Percentiles rank a stretch among this genome's conserved stretches.
These are phyloP conservation scores for Alternaria hordeiaustralica DNA, from an alignment of 2,329 filamentous ascomycete species.

Conservation along the genomic window DNA sequence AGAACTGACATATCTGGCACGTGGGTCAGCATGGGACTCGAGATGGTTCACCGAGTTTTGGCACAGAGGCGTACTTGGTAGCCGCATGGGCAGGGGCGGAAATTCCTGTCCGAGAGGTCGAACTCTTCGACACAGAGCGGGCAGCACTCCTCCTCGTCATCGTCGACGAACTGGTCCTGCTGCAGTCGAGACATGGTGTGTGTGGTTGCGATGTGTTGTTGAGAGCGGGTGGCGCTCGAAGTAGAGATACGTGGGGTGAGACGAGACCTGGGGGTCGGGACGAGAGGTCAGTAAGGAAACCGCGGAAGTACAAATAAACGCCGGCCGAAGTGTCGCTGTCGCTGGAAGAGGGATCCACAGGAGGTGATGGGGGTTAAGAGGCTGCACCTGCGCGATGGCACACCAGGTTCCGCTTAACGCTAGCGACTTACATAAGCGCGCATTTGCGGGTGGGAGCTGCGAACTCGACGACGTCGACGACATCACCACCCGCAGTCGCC, in stretches of 20 bases:
- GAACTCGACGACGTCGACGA: conserved; percentile 33
- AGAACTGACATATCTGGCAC: conserved; percentile 90
- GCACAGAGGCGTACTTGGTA: conserved; percentile 77
- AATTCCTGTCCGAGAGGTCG: conserved; percentile 96
- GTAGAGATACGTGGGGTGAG: conserved; percentile 17
- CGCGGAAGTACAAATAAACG: conserved; percentile 35
- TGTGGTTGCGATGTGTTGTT: conserved; percentile 10
- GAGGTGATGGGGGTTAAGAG: conserved; percentile 31
- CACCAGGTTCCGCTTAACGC: conserved; percentile 18
- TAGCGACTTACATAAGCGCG: conserved; percentile 20
- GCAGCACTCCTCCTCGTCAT: conserved; percentile 66
- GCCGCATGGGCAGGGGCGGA: conserved; percentile 94
- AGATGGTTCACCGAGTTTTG: conserved; percentile 22
- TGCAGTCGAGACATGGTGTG: conserved; percentile 55
- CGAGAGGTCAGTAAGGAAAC: conserved; percentile 23
- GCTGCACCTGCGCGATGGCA: conserved; percentile 29
- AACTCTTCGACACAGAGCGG: conserved; percentile 99
- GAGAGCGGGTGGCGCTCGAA: conserved; percentile 33
- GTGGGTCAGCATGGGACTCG: conserved; percentile 29
- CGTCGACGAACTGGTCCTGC: conserved; percentile 62
- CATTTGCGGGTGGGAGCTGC: conserved; percentile 16
- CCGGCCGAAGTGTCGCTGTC: conserved; percentile 34
- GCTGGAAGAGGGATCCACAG: conserved; percentile 29
- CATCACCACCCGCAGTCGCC: conserved; percentile 28
- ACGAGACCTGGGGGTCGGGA: conserved; percentile 3